Evolutionary conservation across 2,329 filamentous ascomycete species (phyloP).

Genomic region (Penicillium sp.): DNA sequence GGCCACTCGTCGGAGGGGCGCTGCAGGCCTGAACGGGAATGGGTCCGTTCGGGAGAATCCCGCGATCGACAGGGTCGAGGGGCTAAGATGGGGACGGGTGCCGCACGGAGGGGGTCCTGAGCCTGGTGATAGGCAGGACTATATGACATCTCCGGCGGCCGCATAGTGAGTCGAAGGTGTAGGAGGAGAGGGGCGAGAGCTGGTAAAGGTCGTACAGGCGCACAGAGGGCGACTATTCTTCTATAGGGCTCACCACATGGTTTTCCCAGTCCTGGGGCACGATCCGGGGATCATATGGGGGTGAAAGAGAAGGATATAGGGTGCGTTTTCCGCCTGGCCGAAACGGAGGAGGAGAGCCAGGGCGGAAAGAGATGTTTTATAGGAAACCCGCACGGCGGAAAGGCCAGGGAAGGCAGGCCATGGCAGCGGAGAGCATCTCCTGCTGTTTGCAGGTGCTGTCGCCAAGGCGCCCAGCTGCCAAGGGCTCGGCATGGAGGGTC

Average conservation of each 20-base stretch:
- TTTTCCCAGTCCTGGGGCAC: slow-evolving; percentile 12
- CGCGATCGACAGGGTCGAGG: slow-evolving; percentile 20
- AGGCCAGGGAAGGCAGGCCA: slow-evolving; percentile 19
- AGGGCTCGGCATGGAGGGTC: slow-evolving; percentile 29
- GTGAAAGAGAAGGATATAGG: slow-evolving; percentile 7
- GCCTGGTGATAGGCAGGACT: slow-evolving; percentile 33
- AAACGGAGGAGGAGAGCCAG: slow-evolving; percentile 13
- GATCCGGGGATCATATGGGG: slow-evolving; percentile 9
- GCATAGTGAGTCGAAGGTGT: slow-evolving; percentile 25
- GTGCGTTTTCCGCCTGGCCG: slow-evolving; percentile 17
- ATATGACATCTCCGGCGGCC: slow-evolving; percentile 36
- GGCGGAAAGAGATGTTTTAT: slow-evolving; percentile 21
- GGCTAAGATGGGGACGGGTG: slow-evolving; percentile 19
- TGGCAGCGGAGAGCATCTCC: slow-evolving; percentile 21
- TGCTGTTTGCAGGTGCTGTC: slow-evolving; percentile 23
- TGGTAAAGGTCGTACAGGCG: slow-evolving; percentile 18
- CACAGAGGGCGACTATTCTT: slow-evolving; percentile 19
- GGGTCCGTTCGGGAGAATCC: slow-evolving; percentile 16
- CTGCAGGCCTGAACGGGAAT: slow-evolving; percentile 9
- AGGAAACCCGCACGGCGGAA: slow-evolving; percentile 17
- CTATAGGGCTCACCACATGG: slow-evolving; percentile 21
- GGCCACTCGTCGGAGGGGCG: slow-evolving; percentile 14
- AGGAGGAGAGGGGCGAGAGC: slow-evolving; percentile 4
- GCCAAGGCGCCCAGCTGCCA: slow-evolving; percentile 32
- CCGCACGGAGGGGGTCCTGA: slow-evolving; percentile 23